These are phyloP conservation scores for Meredithiella fracta DNA, from an alignment of 2,329 filamentous ascomycete species.

Conservation along the genomic window DNA sequence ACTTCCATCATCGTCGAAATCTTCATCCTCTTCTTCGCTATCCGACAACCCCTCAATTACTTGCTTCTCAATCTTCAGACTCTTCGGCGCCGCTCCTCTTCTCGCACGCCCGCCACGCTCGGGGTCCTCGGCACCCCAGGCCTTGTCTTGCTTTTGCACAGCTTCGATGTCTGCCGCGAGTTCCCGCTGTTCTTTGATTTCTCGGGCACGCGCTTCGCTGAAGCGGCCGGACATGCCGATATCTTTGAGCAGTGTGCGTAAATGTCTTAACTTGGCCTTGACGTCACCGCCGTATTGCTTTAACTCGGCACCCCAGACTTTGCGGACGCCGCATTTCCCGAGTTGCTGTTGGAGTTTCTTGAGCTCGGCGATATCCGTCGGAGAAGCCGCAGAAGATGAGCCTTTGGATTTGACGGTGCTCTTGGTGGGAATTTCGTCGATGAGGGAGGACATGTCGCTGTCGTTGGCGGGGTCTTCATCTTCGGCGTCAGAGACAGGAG, in stretches of 20 bases:
- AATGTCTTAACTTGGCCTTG: constrained; percentile 66
- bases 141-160: constrained; percentile 63
- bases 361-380: constrained; percentile 56
- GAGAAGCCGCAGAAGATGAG: constrained; percentile 23
- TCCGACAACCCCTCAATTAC: constrained; percentile 19
- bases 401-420: constrained; percentile 16
- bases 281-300: constrained; percentile 53
- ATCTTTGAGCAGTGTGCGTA: constrained; percentile 63
- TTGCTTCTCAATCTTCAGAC: constrained; percentile 20
- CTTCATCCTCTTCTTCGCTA: constrained; percentile 18
- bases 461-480: constrained; percentile 23
- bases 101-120: constrained; percentile 26
- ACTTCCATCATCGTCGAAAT: constrained; percentile 19
- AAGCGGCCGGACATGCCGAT: constrained; percentile 80
- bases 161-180: constrained; percentile 69
- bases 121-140: constrained; percentile 47
- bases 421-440: constrained; percentile 50
- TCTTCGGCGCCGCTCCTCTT: constrained; percentile 18
- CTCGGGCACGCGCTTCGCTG: constrained; percentile 64
- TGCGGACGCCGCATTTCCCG: constrained; percentile 78
- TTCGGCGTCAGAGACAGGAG: constrained; percentile 17
- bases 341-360: constrained; percentile 79
- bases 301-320: constrained; percentile 78
- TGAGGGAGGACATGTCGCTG: constrained; percentile 51
- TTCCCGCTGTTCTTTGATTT: constrained; percentile 79